A percentile compares a stretch with the other conserved stretches of the same genome.
phyloP scores from a whole-genome alignment of 768 basidiomycete species.

The Glaciozyma martinii region DNA sequence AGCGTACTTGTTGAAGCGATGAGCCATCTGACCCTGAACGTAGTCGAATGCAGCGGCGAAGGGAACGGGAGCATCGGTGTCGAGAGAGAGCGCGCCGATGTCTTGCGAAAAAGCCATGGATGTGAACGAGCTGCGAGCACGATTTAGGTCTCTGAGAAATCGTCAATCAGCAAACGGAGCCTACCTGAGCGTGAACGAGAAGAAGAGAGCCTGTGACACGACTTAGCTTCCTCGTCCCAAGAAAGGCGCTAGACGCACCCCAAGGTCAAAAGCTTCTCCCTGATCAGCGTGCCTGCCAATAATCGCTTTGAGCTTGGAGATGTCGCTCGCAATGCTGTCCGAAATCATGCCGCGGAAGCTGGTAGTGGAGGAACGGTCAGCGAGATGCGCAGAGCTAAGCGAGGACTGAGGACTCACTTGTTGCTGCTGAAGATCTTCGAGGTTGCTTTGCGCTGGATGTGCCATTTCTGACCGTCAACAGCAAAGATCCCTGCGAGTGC shows the following conservation, averaged over 20 bases:
- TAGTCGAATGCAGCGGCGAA: constrained; percentile 19
- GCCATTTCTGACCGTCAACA: constrained; percentile 13
- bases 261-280: not conserved
- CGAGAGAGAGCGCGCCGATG: not conserved
- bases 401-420: constrained; percentile 20
- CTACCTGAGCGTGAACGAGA: constrained; percentile 8
- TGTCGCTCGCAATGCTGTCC: not conserved
- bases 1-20: constrained; percentile 9
- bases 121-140: not conserved
- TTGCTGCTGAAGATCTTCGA: constrained; percentile 15
- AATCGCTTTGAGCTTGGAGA: not conserved
- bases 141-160: too few species aligned
- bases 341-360: constrained; percentile 10
- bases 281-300: not conserved
- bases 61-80: not conserved
- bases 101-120: constrained; percentile 7
- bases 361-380: not conserved
- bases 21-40: constrained; percentile 9
- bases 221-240: not conserved
- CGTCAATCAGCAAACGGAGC: too few species aligned
- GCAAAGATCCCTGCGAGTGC: not conserved
- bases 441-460: constrained; percentile 2
- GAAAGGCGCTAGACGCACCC: not conserved
- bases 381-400: not conserved
- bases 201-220: constrained; percentile 5